Percentiles rank a stretch among this genome's conserved stretches.
phyloP scores from a whole-genome alignment of 225 moss, liverwort and hornwort genomes.

The Ulota crispa region DNA sequence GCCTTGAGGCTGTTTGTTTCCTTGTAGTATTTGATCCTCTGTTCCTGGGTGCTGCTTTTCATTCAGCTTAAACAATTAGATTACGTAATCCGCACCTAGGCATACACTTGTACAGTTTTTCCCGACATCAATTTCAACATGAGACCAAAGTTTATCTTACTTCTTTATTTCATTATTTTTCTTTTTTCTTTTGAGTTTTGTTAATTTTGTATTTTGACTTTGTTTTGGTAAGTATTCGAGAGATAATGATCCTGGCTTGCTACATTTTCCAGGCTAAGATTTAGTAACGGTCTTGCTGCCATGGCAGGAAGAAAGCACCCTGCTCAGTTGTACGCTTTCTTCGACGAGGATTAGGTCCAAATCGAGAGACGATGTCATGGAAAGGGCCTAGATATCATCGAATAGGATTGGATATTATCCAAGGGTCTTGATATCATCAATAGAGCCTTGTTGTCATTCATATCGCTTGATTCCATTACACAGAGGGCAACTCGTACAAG shows the following conservation, averaged over 20 bases:
- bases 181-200: neutral
- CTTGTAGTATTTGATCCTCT: slow-evolving; percentile 6
- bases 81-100: slow-evolving; percentile 3
- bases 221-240: neutral
- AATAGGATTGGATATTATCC: no score
- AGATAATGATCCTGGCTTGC: neutral
- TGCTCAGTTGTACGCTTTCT: neutral
- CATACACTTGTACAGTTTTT: slow-evolving; percentile 36
- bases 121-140: slow-evolving; percentile 22
- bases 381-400: no score
- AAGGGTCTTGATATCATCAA: no score
- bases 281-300: neutral
- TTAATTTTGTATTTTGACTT: neutral
- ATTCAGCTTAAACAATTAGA: slow-evolving; percentile 22
- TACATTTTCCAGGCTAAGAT: neutral
- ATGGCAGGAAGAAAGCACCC: neutral
- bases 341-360: neutral
- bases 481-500: no score
- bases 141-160: slow-evolving; percentile 4
- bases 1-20: slow-evolving; percentile 6
- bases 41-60: slow-evolving; percentile 19
- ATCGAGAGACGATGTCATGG: neutral
- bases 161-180: neutral
- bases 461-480: no score
- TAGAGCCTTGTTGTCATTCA: no score